phyloP scores from a whole-genome alignment of 2,329 filamentous ascomycete species.

The Cytospora paraplurivora region DNA sequence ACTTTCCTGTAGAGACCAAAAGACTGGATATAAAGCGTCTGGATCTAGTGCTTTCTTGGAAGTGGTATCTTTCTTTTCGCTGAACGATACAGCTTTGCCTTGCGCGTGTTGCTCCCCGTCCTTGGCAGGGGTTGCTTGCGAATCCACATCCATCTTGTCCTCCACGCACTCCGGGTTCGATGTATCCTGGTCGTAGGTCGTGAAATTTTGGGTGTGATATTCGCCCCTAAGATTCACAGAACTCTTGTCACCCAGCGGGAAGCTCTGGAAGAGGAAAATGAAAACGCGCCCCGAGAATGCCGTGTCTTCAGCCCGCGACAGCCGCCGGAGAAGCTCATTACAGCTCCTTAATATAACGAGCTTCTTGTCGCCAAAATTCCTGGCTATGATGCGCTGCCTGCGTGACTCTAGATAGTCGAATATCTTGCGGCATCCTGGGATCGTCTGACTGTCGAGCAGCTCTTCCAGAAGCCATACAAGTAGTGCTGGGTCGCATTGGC shows the following conservation, averaged over 20 bases:
- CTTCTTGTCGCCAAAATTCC: slow-evolving; percentile 79
- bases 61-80: slow-evolving; percentile 44
- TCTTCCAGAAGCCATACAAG: slow-evolving; percentile 93
- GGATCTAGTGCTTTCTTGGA: slow-evolving; percentile 61
- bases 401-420: slow-evolving; percentile 96
- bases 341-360: slow-evolving; percentile 90
- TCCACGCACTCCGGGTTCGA: slow-evolving; percentile 38
- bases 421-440: slow-evolving; percentile 84
- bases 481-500: slow-evolving; percentile 75
- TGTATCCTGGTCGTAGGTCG: slow-evolving; percentile 69
- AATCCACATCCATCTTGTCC: slow-evolving; percentile 70
- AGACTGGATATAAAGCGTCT: slow-evolving; percentile 80
- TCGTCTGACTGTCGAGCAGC: slow-evolving; percentile 92
- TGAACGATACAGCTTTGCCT: slow-evolving; percentile 48
- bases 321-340: slow-evolving; percentile 88
- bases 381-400: slow-evolving; percentile 81
- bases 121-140: slow-evolving; percentile 43
- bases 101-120: slow-evolving; percentile 39
- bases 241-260: slow-evolving; percentile 93
- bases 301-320: slow-evolving; percentile 95
- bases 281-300: slow-evolving; percentile 97
- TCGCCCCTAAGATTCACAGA: slow-evolving; percentile 96
- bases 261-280: slow-evolving; percentile 98
- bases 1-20: slow-evolving; percentile 89
- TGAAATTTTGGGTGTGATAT: slow-evolving; percentile 94